Evolutionary conservation across 495 filamentous ascomycete species (phyloP).

Genomic region (Penicillium cosmopolitanum): DNA sequence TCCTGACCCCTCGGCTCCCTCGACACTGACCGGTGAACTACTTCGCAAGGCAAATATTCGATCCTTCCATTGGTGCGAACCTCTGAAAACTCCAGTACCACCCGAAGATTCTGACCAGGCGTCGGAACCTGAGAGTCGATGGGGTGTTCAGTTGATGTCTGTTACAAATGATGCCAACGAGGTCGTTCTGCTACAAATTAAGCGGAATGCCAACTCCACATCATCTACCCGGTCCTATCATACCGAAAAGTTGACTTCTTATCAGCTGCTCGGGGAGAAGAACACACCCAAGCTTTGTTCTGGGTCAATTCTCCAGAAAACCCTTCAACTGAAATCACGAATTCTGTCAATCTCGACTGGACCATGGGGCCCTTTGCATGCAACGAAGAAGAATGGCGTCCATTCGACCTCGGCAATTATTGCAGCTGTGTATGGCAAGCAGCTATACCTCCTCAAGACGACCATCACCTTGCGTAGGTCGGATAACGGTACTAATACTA

Average conservation of each 20-base stretch:
- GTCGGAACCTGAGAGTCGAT: constrained; percentile 35
- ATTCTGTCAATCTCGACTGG: constrained; percentile 37
- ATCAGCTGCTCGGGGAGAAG: constrained; percentile 18
- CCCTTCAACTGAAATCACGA: constrained; percentile 28
- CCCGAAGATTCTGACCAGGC: constrained; percentile 5
- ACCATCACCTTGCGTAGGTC: constrained; percentile 20
- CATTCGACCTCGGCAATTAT: constrained; percentile 28
- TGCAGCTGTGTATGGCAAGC: constrained; percentile 35
- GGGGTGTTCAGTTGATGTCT: constrained; percentile 44
- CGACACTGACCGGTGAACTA: constrained; percentile 12
- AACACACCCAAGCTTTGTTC: constrained; percentile 19
- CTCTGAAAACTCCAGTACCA: constrained; percentile 30
- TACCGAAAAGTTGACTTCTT: constrained; percentile 30
- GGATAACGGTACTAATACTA: background rate
- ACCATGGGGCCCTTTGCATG: constrained; percentile 34
- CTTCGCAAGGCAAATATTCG: constrained; percentile 40
- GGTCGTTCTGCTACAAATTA: constrained; percentile 34
- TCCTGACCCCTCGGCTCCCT: constrained; percentile 22
- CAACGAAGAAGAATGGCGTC: background rate
- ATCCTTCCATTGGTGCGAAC: constrained; percentile 47
- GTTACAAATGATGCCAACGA: constrained; percentile 50
- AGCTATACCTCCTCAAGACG: constrained; percentile 35
- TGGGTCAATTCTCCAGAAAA: constrained; percentile 34
- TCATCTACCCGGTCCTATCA: constrained; percentile 15
- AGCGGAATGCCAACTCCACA: constrained; percentile 6